Conservation (phyloP, 2,329 filamentous ascomycete genomes). For the Dactylonectria macrodidyma region DNA sequence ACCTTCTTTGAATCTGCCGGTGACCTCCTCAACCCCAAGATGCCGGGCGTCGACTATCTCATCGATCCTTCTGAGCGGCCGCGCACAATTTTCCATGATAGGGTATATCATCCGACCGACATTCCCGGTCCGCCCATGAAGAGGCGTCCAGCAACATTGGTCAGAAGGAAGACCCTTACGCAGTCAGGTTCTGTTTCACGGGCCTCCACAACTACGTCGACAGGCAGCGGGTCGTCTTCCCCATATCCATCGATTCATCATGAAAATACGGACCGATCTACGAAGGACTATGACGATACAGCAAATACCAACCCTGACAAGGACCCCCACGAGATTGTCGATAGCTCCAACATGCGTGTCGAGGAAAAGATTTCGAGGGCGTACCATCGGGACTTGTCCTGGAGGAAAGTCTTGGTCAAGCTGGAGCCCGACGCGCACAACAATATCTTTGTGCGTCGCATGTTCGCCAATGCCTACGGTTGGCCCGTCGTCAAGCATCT, state of each 20-base stretch:
- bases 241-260: constrained; percentile 55
- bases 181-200: constrained; percentile 43
- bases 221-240: constrained; percentile 51
- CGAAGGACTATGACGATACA: constrained; percentile 68
- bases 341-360: constrained; percentile 83
- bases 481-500: constrained; percentile 98
- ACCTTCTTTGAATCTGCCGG: constrained; percentile 96
- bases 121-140: constrained; percentile 86
- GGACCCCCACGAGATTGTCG: constrained; percentile 58
- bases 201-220: constrained; percentile 41
- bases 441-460: constrained; percentile 95
- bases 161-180: constrained; percentile 51
- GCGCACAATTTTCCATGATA: constrained; percentile 95
- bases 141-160: constrained; percentile 60
- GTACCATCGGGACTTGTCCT: constrained; percentile 91
- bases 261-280: constrained; percentile 60
- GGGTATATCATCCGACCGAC: constrained; percentile 93
- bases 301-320: constrained; percentile 63
- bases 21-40: constrained; percentile 90
- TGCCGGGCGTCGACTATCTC: constrained; percentile 86
- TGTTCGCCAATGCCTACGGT: constrained; percentile 97
- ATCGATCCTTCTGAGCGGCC: constrained; percentile 86
- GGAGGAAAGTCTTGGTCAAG: constrained; percentile 96
- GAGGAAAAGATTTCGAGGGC: constrained; percentile 98
- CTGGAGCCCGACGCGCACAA: constrained; percentile 98